Conservation (phyloP, 768 basidiomycete species). For the Trametes coccinea region DNA sequence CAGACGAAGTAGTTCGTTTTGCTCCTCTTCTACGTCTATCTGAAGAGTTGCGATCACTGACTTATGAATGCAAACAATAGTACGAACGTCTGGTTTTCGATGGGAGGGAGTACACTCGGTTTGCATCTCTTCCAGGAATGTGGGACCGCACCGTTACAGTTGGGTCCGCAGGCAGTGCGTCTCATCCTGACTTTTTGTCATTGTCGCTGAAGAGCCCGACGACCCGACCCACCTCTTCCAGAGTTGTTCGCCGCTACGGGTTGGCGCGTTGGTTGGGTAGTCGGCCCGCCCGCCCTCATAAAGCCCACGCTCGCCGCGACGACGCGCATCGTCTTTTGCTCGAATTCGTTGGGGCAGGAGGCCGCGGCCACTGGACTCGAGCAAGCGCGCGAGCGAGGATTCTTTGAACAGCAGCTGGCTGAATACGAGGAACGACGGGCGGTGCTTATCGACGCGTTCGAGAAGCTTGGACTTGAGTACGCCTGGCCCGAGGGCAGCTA, state of each 20-base stretch:
- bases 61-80: slow-evolving; percentile 37
- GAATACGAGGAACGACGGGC: slow-evolving; percentile 82
- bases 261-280: slow-evolving; percentile 96
- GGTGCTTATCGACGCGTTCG: slow-evolving; percentile 73
- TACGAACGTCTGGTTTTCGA: slow-evolving; percentile 94
- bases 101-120: slow-evolving; percentile 82
- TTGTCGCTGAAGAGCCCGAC: too few relatives aligned
- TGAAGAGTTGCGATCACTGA: background rate
- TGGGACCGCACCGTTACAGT: slow-evolving; percentile 98
- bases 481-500: slow-evolving; percentile 88
- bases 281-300: slow-evolving; percentile 81
- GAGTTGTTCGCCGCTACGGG: slow-evolving; percentile 96
- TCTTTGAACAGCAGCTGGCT: slow-evolving; percentile 72
- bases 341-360: slow-evolving; percentile 92
- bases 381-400: slow-evolving; percentile 63
- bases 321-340: slow-evolving; percentile 93
- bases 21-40: background rate
- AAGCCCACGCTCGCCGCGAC: slow-evolving; percentile 83
- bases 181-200: background rate
- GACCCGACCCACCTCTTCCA: slow-evolving; percentile 31
- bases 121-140: slow-evolving; percentile 95
- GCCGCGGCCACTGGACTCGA: slow-evolving; percentile 88
- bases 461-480: slow-evolving; percentile 79
- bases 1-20: slow-evolving; percentile 89
- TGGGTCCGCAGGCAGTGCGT: slow-evolving; percentile 84